A percentile compares a stretch with the other conserved stretches of the same genome.
These are phyloP conservation scores for Postia placenta DNA, from an alignment of 768 basidiomycete genomes.

Conservation along the genomic window DNA sequence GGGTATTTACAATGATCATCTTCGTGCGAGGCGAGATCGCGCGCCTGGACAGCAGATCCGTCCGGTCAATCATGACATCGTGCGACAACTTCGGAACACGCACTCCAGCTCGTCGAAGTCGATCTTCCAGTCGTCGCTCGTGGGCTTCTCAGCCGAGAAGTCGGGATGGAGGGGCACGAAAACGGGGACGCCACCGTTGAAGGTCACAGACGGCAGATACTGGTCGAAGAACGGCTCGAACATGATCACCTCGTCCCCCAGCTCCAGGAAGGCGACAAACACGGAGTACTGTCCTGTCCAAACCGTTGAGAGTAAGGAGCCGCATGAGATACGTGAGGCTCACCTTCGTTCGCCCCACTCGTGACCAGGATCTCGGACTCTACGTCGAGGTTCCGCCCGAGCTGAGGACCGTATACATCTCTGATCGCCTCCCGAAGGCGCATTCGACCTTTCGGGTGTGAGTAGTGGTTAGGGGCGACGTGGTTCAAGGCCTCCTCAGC, in stretches of 20 bases:
- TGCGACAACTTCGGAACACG: conserved; percentile 8
- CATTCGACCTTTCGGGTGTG: conserved; percentile 84
- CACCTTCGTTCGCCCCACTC: conserved; percentile 96
- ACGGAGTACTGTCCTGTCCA: conserved; percentile 84
- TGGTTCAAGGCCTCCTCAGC: conserved; percentile 61
- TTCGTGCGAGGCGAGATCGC: conserved; percentile 88
- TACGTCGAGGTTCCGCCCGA: conserved; percentile 66
- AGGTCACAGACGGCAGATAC: conserved; percentile 86
- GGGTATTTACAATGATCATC: conserved; percentile 93
- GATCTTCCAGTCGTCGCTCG: conserved; percentile 80
- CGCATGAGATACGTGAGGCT: conserved; percentile 7
- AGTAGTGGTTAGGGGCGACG: conserved; percentile 77
- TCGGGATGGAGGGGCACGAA: conserved; percentile 95
- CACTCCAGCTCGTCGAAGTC: conserved; percentile 86
- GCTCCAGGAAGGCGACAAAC: conserved; percentile 85
- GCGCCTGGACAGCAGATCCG: conserved; percentile 42
- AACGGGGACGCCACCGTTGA: conserved; percentile 90
- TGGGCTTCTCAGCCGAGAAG: conserved; percentile 38
- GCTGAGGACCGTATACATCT: conserved; percentile 63
- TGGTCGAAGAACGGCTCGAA: conserved; percentile 99
- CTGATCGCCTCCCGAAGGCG: conserved; percentile 87
- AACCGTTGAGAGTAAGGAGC: conserved; percentile 4
- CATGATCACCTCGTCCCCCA: conserved; percentile 96
- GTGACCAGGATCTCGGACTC: conserved; percentile 91
- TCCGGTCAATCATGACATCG: conserved; percentile 4